A percentile compares a stretch with the other conserved stretches of the same genome.
Conservation (phyloP, 75 land plant genomes). For the Larix kaempferi region DNA sequence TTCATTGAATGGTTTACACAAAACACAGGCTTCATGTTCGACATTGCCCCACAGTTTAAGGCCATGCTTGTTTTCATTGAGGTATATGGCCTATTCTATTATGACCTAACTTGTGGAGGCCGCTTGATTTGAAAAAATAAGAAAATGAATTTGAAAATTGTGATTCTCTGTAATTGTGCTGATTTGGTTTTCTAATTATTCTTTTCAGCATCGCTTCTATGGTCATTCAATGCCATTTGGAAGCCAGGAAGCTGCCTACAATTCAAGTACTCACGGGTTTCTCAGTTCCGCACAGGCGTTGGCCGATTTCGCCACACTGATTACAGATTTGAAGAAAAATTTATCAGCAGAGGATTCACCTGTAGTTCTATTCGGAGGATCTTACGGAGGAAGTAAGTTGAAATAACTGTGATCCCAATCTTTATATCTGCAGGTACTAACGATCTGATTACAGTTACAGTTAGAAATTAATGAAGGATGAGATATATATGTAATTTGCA, state of each 20-base stretch:
- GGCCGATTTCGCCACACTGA: conserved; percentile 78
- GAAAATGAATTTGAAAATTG: no score
- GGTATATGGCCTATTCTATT: conserved; percentile 16
- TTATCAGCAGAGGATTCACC: conserved; percentile 61
- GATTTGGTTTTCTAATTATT: not conserved
- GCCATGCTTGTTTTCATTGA: conserved; percentile 67
- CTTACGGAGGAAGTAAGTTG: conserved; percentile 91
- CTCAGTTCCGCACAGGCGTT: conserved; percentile 75
- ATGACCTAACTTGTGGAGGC: no score
- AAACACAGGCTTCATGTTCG: conserved; percentile 66
- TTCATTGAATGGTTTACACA: conserved; percentile 66
- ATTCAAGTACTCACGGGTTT: conserved; percentile 56
- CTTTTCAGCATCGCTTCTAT: conserved; percentile 77
- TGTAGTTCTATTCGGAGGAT: conserved; percentile 87
- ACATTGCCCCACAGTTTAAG: conserved; percentile 43
- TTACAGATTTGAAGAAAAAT: conserved; percentile 69
- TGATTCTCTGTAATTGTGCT: no score
- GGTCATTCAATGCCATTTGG: conserved; percentile 81
- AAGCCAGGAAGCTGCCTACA: conserved; percentile 17
- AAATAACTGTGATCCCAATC: not conserved
- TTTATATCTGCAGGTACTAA: not conserved
- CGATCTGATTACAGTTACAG: not conserved
- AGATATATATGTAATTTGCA: not conserved
- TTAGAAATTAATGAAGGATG: not conserved
- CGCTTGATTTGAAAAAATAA: no score